Evolutionary conservation across 306 rosid genomes (phyloP).

Genomic region (Begonia peltatifolia): DNA sequence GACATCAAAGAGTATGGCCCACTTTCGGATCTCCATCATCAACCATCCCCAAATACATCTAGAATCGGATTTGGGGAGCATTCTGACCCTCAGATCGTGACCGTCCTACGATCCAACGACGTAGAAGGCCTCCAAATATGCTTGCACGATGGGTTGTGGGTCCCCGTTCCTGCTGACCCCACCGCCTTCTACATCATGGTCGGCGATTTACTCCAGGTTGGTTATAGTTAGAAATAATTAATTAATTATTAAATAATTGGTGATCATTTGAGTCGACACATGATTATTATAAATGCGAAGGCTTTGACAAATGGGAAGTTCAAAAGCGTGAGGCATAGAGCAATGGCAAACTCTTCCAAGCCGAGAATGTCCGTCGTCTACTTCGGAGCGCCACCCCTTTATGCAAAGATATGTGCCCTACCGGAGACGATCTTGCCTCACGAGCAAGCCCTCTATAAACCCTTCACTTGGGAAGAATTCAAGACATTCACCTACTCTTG

Average conservation of each 20-base stretch:
- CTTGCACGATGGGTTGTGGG: slow-evolving; percentile 53
- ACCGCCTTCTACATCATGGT: slow-evolving; percentile 53
- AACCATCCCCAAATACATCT: background rate
- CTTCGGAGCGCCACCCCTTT: slow-evolving; percentile 67
- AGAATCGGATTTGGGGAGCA: slow-evolving; percentile 81
- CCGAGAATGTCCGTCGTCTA: slow-evolving; percentile 65
- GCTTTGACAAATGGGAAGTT: slow-evolving; percentile 76
- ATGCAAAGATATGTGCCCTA: slow-evolving; percentile 43
- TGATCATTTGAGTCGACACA: background rate
- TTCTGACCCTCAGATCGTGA: slow-evolving; percentile 94
- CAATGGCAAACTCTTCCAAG: slow-evolving; percentile 31
- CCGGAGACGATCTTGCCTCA: slow-evolving; percentile 36
- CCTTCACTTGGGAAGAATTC: slow-evolving; percentile 83
- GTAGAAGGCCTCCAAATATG: slow-evolving; percentile 75
- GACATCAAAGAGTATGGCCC: no score
- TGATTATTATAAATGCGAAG: slow-evolving; percentile 11
- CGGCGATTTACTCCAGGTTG: slow-evolving; percentile 76
- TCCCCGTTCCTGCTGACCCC: slow-evolving; percentile 71
- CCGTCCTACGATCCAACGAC: slow-evolving; percentile 67
- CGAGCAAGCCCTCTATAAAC: slow-evolving; percentile 33
- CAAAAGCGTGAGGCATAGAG: slow-evolving; percentile 60
- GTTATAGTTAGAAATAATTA: background rate
- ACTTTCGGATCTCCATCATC: background rate
- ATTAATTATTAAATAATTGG: background rate
- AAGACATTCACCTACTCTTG: slow-evolving; percentile 49